Percentiles rank a stretch among this genome's conserved stretches.
Evolutionary conservation across 257 asterid species (phyloP).

Genomic region (Agastache rugosa): DNA sequence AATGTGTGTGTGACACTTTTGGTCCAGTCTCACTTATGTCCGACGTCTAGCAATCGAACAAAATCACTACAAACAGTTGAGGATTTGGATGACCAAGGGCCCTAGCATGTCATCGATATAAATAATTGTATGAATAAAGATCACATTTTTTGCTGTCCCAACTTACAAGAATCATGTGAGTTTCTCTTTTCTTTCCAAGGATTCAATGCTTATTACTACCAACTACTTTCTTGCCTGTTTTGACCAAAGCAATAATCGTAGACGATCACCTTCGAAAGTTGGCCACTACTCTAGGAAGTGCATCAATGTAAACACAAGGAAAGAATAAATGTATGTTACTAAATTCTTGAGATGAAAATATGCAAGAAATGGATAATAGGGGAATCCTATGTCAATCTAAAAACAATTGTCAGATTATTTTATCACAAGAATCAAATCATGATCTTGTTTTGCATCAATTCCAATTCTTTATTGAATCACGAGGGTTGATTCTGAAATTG

Average conservation of each 20-base stretch:
- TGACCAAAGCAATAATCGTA: conserved; percentile 25
- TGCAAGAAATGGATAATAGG: conserved; percentile 1
- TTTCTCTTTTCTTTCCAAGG: not conserved
- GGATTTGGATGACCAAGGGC: conserved; percentile 34
- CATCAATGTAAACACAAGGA: not conserved
- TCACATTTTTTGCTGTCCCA: conserved; percentile 34
- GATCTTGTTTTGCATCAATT: conserved; percentile 32
- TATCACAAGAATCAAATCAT: conserved; percentile 17
- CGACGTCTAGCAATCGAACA: conserved; percentile 26
- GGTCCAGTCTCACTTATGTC: conserved; percentile 43
- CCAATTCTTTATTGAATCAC: conserved; percentile 14
- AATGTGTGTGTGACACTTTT: conserved; percentile 40
- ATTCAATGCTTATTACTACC: conserved; percentile 38
- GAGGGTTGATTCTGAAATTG: conserved; percentile 5
- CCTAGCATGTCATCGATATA: conserved; percentile 36
- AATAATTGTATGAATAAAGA: conserved; percentile 23
- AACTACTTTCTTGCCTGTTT: conserved; percentile 36
- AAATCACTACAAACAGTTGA: conserved; percentile 38
- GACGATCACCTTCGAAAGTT: conserved; percentile 12
- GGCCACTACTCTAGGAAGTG: conserved; percentile 7
- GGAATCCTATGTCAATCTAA: not conserved
- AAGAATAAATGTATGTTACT: not conserved
- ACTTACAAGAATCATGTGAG: conserved; percentile 41
- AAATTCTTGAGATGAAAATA: not conserved
- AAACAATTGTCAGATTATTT: conserved; percentile 10